Percentiles rank a stretch among this genome's conserved stretches.
phyloP scores from a whole-genome alignment of 495 filamentous ascomycete species.

The Chaetomium cochliodes region DNA sequence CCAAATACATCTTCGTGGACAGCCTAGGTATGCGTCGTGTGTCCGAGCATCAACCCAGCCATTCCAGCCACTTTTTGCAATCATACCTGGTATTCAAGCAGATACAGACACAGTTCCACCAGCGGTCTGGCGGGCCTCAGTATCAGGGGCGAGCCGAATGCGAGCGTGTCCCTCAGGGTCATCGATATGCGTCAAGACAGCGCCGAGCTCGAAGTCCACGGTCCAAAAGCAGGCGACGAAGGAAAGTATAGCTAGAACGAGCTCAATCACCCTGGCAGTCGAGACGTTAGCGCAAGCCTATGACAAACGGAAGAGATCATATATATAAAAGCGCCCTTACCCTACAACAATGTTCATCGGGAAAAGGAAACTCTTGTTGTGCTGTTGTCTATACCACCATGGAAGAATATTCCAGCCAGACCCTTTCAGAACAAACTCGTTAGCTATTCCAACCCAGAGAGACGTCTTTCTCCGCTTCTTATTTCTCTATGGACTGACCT shows the following conservation, averaged over 20 bases:
- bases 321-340: slow-evolving; percentile 1
- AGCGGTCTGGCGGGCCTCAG: slow-evolving; percentile 11
- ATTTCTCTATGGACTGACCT: background rate
- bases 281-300: background rate
- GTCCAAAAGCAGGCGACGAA: background rate
- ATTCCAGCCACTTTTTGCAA: background rate
- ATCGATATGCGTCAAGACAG: background rate
- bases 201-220: slow-evolving; percentile 1
- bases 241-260: background rate
- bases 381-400: background rate
- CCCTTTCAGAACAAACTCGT: background rate
- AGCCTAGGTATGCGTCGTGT: background rate
- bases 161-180: background rate
- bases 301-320: background rate
- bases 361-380: background rate
- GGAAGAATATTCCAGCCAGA: background rate
- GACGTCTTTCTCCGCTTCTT: background rate
- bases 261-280: background rate
- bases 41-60: background rate
- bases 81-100: background rate
- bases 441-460: background rate
- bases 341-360: background rate
- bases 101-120: slow-evolving; percentile 14
- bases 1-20: background rate
- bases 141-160: slow-evolving; percentile 10